These are phyloP conservation scores for Neopestalotiopsis sp. DNA, from an alignment of 2,329 filamentous ascomycete genomes.

Conservation along the genomic window DNA sequence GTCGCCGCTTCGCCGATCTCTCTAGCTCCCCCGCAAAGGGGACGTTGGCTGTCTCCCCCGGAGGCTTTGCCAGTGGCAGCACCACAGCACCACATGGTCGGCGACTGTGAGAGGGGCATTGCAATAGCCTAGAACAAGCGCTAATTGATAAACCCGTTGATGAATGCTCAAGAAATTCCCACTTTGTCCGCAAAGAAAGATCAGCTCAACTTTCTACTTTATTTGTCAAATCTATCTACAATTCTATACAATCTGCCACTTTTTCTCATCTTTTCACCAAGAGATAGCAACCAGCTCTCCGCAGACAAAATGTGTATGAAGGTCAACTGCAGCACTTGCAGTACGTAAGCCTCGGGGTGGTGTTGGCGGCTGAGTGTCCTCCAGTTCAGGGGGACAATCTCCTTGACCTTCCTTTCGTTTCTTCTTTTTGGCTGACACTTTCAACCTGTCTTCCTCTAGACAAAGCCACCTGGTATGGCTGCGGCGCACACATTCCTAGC, in stretches of 20 bases:
- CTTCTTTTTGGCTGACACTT: conserved; percentile 20
- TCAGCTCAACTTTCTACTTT: neutral
- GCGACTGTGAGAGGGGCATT: neutral
- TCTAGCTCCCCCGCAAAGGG: no score
- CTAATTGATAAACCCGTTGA: neutral
- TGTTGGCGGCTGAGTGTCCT: no score
- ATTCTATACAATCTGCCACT: neutral
- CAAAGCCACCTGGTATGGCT: conserved; percentile 70
- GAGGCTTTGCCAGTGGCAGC: neutral
- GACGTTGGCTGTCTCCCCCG: neutral
- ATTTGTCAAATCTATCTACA: neutral
- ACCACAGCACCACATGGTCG: neutral
- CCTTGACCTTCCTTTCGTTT: neutral
- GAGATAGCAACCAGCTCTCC: neutral
- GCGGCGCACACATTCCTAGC: conserved; percentile 63
- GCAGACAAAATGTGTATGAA: conserved; percentile 66
- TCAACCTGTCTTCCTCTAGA: conserved; percentile 40
- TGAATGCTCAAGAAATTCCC: no score
- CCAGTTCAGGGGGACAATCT: no score
- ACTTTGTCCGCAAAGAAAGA: neutral
- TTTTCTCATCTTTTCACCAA: conserved; percentile 1
- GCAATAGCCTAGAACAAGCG: neutral
- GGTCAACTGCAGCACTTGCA: conserved; percentile 65
- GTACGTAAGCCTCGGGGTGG: conserved; percentile 48
- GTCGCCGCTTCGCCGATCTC: conserved; percentile 5